These are phyloP conservation scores for Aspergillus sp. DNA, from an alignment of 2,329 filamentous ascomycete species.

Conservation along the genomic window DNA sequence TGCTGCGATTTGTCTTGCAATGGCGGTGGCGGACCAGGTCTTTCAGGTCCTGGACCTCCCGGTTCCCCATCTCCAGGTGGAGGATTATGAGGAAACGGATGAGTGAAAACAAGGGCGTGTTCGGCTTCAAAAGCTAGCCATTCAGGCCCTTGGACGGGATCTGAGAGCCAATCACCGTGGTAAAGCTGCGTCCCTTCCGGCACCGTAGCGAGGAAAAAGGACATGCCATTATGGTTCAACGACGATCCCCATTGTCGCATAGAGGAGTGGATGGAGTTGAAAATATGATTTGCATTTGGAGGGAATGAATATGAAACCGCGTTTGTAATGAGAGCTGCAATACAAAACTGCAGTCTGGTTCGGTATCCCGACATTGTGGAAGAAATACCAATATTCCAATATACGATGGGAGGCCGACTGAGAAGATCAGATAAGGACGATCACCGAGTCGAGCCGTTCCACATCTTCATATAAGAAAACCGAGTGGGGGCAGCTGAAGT, in stretches of 20 bases:
- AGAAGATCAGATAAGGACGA: constrained; percentile 4
- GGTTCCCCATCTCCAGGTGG: constrained; percentile 4
- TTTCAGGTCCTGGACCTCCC: background rate
- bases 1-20: background rate
- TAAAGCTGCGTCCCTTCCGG: constrained; percentile 66
- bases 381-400: background rate
- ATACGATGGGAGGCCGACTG: background rate
- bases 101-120: constrained; percentile 67
- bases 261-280: constrained; percentile 71
- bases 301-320: background rate
- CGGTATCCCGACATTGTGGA: background rate
- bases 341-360: background rate
- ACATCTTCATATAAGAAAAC: background rate
- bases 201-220: constrained; percentile 65
- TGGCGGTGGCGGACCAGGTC: background rate
- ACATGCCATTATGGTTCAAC: constrained; percentile 73
- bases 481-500: background rate
- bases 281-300: constrained; percentile 63
- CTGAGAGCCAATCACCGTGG: constrained; percentile 56
- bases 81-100: constrained; percentile 11
- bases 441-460: background rate
- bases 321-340: background rate
- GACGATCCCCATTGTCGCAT: constrained; percentile 74
- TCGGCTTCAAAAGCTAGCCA: constrained; percentile 79
- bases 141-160: constrained; percentile 56